Conservation (phyloP, 2,329 filamentous ascomycete genomes). For the Aspergillus clavatus region DNA sequence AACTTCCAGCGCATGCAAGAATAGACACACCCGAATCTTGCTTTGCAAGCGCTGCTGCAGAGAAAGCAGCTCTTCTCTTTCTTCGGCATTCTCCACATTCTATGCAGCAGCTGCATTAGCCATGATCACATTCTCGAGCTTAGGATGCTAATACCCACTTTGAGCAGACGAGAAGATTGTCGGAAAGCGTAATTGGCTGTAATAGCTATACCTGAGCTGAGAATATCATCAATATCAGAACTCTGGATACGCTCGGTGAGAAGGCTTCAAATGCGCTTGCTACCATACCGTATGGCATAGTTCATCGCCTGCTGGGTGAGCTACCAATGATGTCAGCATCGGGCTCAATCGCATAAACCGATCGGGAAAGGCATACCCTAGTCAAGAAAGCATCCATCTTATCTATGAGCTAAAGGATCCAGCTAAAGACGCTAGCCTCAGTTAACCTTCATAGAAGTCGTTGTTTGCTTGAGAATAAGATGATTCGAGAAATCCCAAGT, state of each 20-base stretch:
- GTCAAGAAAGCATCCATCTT: constrained; percentile 67
- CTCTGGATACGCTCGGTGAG: constrained; percentile 7
- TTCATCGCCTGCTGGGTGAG: constrained; percentile 77
- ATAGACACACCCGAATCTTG: constrained; percentile 68
- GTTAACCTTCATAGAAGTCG: neutral
- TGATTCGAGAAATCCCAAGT: neutral
- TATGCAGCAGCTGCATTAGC: constrained; percentile 20
- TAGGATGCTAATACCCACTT: constrained; percentile 39
- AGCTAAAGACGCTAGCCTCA: neutral
- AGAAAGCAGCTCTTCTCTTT: constrained; percentile 64
- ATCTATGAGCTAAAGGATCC: constrained; percentile 6
- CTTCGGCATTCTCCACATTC: constrained; percentile 63
- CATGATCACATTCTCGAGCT: neutral
- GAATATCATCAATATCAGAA: neutral
- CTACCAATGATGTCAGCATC: constrained; percentile 34
- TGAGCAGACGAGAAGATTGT: constrained; percentile 73
- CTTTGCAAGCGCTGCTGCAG: constrained; percentile 72
- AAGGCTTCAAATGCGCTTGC: neutral
- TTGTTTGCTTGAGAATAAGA: neutral
- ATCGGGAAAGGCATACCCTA: constrained; percentile 45
- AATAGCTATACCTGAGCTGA: constrained; percentile 70
- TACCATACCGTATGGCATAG: constrained; percentile 68
- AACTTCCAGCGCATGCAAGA: constrained; percentile 2
- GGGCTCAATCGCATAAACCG: constrained; percentile 11
- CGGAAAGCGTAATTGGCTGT: constrained; percentile 81